Evolutionary conservation across 2,329 filamentous ascomycete genomes (phyloP).

Genomic region (Periconia sp.): DNA sequence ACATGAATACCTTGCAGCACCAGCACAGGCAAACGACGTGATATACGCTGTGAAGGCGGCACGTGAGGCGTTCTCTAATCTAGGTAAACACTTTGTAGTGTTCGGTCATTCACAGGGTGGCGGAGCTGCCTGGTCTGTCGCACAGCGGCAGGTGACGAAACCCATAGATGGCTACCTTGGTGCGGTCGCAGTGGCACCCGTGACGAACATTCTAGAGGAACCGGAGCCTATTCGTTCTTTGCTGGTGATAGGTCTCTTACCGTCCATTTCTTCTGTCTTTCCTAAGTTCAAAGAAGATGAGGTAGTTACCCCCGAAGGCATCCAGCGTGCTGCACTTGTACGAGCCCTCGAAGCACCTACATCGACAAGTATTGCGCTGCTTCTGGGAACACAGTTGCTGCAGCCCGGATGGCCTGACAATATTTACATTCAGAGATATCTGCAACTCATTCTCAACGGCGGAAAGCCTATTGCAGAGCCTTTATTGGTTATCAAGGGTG

Average conservation of each 20-base stretch:
- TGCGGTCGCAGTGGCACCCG: not conserved
- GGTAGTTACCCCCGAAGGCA: not conserved
- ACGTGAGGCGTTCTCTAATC: no score
- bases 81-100: no score
- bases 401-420: not conserved
- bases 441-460: not conserved
- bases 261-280: not conserved
- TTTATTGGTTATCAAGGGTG: conserved; percentile 4
- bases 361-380: not conserved
- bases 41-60: no score
- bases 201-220: not conserved
- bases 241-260: not conserved
- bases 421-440: not conserved
- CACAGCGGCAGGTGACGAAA: no score
- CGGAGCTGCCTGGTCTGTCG: no score
- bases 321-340: not conserved
- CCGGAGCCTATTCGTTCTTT: not conserved
- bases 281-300: not conserved
- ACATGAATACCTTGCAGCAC: no score
- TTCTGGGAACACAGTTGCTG: not conserved
- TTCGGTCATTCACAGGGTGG: no score
- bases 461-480: conserved; percentile 3
- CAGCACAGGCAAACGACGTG: no score
- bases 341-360: not conserved
- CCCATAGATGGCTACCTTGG: conserved; percentile 7